phyloP scores from a whole-genome alignment of 1,284 basidiomycete species.

The Cryptococcus sp. region DNA sequence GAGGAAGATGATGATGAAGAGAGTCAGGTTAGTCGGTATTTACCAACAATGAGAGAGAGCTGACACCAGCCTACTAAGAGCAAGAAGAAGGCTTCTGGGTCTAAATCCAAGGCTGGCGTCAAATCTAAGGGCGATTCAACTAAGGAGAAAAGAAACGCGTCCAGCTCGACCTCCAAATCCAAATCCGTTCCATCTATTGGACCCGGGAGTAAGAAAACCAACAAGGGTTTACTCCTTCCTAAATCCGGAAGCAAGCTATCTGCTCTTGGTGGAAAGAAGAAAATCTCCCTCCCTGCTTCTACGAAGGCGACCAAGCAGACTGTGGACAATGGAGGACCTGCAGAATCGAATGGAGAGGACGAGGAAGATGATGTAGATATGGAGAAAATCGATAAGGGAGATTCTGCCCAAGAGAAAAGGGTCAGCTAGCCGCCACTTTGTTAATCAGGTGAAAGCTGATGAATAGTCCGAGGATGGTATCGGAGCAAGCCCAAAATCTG shows the following conservation, averaged over 20 bases:
- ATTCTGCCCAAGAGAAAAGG: too few relatives aligned
- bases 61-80: not conserved
- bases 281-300: not conserved
- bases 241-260: not conserved
- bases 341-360: too few relatives aligned
- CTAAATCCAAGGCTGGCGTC: not conserved
- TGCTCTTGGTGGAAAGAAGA: not conserved
- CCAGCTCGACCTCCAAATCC: not conserved
- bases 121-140: not conserved
- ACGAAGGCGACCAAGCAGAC: not conserved
- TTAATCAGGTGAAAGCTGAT: too few relatives aligned
- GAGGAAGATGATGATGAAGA: slow-evolving; percentile 27
- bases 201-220: too few relatives aligned
- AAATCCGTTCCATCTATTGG: not conserved
- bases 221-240: not conserved
- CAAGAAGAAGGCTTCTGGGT: too few relatives aligned
- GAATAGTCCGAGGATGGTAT: too few relatives aligned
- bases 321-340: too few relatives aligned
- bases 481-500: too few relatives aligned
- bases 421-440: too few relatives aligned
- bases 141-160: not conserved
- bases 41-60: not conserved
- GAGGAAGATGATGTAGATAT: too few relatives aligned
- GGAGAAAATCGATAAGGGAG: too few relatives aligned
- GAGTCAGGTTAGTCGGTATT: slow-evolving; percentile 4